These are phyloP conservation scores for Cicer arietinum DNA, from an alignment of 306 rosid genomes.

Conservation along the genomic window DNA sequence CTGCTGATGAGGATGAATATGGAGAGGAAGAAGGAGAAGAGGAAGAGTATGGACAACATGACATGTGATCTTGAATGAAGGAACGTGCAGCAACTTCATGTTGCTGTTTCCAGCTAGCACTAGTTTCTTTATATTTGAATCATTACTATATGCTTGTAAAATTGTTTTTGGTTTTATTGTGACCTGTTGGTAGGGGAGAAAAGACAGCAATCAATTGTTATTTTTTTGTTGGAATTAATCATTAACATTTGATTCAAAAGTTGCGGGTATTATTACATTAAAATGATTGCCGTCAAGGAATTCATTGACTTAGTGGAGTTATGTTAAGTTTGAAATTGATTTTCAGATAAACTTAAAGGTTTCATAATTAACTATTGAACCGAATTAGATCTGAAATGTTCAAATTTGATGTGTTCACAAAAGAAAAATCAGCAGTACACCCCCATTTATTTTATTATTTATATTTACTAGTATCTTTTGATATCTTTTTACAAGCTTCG, in stretches of 20 bases:
- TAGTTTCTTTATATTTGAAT: slow-evolving; percentile 33
- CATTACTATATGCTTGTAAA: slow-evolving; percentile 1
- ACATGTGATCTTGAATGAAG: slow-evolving; percentile 33
- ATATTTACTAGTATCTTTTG: no score
- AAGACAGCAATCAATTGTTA: not conserved
- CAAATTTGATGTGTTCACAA: no score
- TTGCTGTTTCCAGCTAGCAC: slow-evolving; percentile 51
- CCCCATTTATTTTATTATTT: no score
- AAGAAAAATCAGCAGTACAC: no score
- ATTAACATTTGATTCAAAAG: not conserved
- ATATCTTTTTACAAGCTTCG: no score
- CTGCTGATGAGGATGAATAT: slow-evolving; percentile 25
- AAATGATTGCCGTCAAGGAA: not conserved
- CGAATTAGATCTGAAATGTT: no score
- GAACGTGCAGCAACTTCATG: slow-evolving; percentile 62
- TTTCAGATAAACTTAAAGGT: no score
- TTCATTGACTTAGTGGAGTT: not conserved
- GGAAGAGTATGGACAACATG: not conserved
- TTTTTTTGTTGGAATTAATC: slow-evolving; percentile 5
- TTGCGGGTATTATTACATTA: no score
- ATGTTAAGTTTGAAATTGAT: not conserved
- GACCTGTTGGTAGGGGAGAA: not conserved
- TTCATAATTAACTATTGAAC: no score
- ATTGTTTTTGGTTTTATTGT: slow-evolving; percentile 36
- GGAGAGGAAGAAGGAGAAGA: slow-evolving; percentile 11